phyloP scores from a whole-genome alignment of 306 rosid species.

The Ceratonia siliqua region DNA sequence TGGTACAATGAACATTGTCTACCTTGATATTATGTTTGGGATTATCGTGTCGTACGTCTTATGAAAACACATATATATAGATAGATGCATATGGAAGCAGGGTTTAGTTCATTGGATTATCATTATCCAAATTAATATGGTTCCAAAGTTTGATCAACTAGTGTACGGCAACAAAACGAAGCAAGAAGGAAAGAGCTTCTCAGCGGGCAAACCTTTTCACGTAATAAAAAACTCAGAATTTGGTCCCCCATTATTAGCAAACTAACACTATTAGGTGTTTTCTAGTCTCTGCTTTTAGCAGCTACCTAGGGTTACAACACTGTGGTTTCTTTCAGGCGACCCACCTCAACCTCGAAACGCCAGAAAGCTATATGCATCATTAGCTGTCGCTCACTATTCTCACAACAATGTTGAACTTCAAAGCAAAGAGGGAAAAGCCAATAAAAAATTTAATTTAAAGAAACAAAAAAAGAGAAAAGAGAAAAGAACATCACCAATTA shows the following conservation, averaged over 20 bases:
- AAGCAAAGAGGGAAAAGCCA: background rate
- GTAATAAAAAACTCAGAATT: background rate
- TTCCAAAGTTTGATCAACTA: slow-evolving; percentile 15
- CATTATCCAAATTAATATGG: slow-evolving; percentile 2
- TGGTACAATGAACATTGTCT: background rate
- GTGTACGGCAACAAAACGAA: slow-evolving; percentile 12
- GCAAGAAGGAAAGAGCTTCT: background rate
- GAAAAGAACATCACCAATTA: background rate
- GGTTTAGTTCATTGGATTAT: slow-evolving; percentile 24
- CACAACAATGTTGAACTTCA: slow-evolving; percentile 18
- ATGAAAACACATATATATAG: background rate
- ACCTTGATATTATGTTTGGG: slow-evolving; percentile 14
- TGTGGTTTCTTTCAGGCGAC: slow-evolving; percentile 17
- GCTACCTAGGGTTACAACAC: slow-evolving; percentile 6
- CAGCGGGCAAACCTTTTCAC: slow-evolving; percentile 19
- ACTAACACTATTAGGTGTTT: background rate
- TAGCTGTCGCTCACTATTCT: slow-evolving; percentile 40
- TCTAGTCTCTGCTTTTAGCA: slow-evolving; percentile 6
- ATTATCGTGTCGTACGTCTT: slow-evolving; percentile 4
- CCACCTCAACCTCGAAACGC: slow-evolving; percentile 31
- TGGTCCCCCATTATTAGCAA: slow-evolving; percentile 22
- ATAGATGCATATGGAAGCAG: background rate
- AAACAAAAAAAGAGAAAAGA: background rate
- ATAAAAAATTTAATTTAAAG: background rate
- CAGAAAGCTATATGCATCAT: slow-evolving; percentile 26